Percentiles rank a stretch among this genome's conserved stretches.
These are phyloP conservation scores for Caryopteris hybrid DNA, from an alignment of 305 asterid genomes.

Conservation along the genomic window DNA sequence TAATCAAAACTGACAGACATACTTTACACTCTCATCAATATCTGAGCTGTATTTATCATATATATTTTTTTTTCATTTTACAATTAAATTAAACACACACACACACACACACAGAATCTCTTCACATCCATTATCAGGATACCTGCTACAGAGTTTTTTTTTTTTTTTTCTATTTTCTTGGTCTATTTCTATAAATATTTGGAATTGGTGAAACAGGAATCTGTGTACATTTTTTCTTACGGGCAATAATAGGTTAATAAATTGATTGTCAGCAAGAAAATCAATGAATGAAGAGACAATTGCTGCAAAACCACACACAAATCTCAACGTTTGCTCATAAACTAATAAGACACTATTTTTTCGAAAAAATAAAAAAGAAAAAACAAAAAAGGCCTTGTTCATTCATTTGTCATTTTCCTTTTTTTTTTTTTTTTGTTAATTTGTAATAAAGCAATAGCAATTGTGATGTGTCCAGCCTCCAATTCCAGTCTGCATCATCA, in stretches of 20 bases:
- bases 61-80: conserved; percentile 24
- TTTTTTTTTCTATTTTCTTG: not conserved
- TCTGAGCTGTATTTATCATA: conserved; percentile 40
- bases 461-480: conserved; percentile 20
- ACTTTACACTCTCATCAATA: conserved; percentile 39
- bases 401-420: not conserved
- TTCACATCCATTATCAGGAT: conserved; percentile 22
- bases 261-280: conserved; percentile 10
- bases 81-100: no score
- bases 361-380: not conserved
- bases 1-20: conserved; percentile 66
- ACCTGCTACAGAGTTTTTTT: conserved; percentile 27
- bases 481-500: conserved; percentile 7
- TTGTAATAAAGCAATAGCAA: conserved; percentile 19
- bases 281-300: conserved; percentile 19
- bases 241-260: not conserved
- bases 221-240: not conserved
- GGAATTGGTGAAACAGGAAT: conserved; percentile 1
- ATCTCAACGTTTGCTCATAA: conserved; percentile 12
- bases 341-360: conserved; percentile 12
- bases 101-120: conserved; percentile 25
- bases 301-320: conserved; percentile 32
- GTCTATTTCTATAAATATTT: not conserved
- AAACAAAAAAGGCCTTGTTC: not conserved
- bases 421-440: not conserved